Evolutionary conservation across 1,139 yeast genomes (phyloP), one percentile per base, ranked within the genome.

Genomic region (Geotrichum cucujoidarum): DNA sequence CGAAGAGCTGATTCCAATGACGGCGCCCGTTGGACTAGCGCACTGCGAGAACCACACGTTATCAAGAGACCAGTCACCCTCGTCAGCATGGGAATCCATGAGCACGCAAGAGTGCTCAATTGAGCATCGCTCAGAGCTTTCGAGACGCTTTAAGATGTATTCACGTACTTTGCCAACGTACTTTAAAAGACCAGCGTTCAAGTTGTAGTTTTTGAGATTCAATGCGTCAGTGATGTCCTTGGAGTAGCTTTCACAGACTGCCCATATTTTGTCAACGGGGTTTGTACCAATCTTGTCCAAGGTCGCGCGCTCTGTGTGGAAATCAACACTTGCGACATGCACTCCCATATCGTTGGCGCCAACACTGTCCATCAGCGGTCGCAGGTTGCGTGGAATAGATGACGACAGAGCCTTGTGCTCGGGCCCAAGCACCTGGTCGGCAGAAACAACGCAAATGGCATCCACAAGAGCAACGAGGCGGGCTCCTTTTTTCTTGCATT

Each of bases 341-440:
- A 40, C 50, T 4, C 52, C 52, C 50, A 49, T 45, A 7, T 21
- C 24, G 20, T 21, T 24, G 6, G n/a, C 44, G 13, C 8, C 16
- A 6, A 29, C 18, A 4, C 30, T 7, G 13, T 27, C 36, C 16
- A 43, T 43, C 10, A 29, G 16, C 4, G 50, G 49, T 8, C 53
- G 40, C 44, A 50, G 30, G 37, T 50, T 50, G 21, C 46, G 22
- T 7, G 53, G 48, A 37, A 50, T 33, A n/a, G 16, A 6, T 24
- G 27, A 24, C 6, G 27, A 6, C 27, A 24, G 27, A 6, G 27
- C 10, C 10, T 6, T 24, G 10, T 24, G 10, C 10, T 24, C 27
- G 10, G 27, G 27, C 6, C 10, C 27, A 6, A 24, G 6, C 8
- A 24, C 6, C 27, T 24, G 27, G 21, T 43, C 31, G 6, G 30